Evolutionary conservation across 768 basidiomycete species (phyloP).

Genomic region (Mycena alexandri): DNA sequence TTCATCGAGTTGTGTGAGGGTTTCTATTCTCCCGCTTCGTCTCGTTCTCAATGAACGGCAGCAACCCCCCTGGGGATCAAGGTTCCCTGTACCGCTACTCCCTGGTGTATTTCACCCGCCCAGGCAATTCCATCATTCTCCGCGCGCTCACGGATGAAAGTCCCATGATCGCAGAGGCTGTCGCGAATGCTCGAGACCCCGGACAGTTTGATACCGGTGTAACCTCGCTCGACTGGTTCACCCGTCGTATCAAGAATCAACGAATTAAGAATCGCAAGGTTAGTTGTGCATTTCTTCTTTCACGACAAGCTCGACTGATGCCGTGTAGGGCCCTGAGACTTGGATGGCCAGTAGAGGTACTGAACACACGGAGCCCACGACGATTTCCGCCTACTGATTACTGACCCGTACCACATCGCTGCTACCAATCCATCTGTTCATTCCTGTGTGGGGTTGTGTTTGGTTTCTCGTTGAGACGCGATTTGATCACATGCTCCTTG

Average conservation of each 20-base stretch:
- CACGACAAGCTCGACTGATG: too few species aligned
- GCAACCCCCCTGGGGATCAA: slow-evolving; percentile 63
- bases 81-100: slow-evolving; percentile 64
- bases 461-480: too few species aligned
- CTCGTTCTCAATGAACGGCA: too few species aligned
- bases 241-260: slow-evolving; percentile 41
- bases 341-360: too few species aligned
- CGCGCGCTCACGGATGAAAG: slow-evolving; percentile 61
- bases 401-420: too few species aligned
- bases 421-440: too few species aligned
- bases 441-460: too few species aligned
- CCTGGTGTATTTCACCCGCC: slow-evolving; percentile 72
- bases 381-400: too few species aligned
- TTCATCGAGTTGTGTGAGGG: slow-evolving; percentile 55
- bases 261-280: slow-evolving; percentile 39
- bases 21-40: too few species aligned
- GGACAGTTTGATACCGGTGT: slow-evolving; percentile 39
- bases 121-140: slow-evolving; percentile 60
- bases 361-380: too few species aligned
- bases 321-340: too few species aligned
- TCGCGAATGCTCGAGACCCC: slow-evolving; percentile 43
- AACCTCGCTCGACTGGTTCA: slow-evolving; percentile 48
- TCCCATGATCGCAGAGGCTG: slow-evolving; percentile 57
- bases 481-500: too few species aligned
- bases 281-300: not conserved